phyloP scores from a whole-genome alignment of 192 early-diverging fungal genomes.

The Backusella morwellensis region DNA sequence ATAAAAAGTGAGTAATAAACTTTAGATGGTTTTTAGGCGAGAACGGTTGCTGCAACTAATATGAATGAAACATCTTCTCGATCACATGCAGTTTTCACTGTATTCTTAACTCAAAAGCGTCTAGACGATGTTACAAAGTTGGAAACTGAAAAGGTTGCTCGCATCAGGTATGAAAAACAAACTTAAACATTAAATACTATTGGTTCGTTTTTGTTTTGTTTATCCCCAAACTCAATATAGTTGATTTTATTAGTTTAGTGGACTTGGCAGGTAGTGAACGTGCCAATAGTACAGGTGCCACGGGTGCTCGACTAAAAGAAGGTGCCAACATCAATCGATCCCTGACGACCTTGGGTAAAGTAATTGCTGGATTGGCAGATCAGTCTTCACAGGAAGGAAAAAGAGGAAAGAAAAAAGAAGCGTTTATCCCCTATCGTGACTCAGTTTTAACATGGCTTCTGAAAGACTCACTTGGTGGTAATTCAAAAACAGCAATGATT shows the following conservation, averaged over 20 bases:
- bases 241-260: constrained; percentile 58
- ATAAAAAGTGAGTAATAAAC: background rate
- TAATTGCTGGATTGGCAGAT: constrained; percentile 87
- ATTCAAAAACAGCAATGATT: constrained; percentile 71
- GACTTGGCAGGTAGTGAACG: constrained; percentile 95
- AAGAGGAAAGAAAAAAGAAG: constrained; percentile 46
- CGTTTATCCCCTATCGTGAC: constrained; percentile 90
- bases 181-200: constrained; percentile 4
- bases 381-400: constrained; percentile 42
- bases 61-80: constrained; percentile 94
- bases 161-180: constrained; percentile 52
- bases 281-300: constrained; percentile 81
- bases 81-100: constrained; percentile 83
- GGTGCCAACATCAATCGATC: constrained; percentile 95
- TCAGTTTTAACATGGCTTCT: constrained; percentile 77
- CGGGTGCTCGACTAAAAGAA: constrained; percentile 83
- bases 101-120: constrained; percentile 67
- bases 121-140: constrained; percentile 49
- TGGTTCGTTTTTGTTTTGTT: background rate
- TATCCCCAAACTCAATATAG: background rate
- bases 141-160: constrained; percentile 71
- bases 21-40: constrained; percentile 46
- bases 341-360: constrained; percentile 91
- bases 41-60: constrained; percentile 90
- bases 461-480: constrained; percentile 71